These are phyloP conservation scores for Aspergillus incahuasiensis DNA, from an alignment of 495 filamentous ascomycete genomes.

Conservation along the genomic window DNA sequence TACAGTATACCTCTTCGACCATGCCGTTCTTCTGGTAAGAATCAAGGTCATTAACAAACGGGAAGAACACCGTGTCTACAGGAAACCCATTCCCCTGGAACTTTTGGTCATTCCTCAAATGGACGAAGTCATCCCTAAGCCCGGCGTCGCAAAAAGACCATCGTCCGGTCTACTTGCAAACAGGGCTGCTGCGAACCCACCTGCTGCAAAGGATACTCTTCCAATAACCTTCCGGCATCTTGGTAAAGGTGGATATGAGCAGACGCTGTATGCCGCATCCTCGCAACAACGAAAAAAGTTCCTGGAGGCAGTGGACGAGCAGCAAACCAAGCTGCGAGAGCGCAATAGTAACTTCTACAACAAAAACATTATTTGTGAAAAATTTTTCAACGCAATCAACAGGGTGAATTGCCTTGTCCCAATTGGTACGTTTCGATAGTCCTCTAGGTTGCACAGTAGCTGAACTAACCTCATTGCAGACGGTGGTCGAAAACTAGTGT, in stretches of 20 bases:
- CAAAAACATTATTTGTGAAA: constrained; percentile 75
- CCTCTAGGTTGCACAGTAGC: neutral
- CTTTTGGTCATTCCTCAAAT: constrained; percentile 91
- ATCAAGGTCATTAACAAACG: constrained; percentile 87
- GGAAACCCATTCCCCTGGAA: constrained; percentile 92
- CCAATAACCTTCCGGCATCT: constrained; percentile 98
- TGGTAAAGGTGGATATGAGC: constrained; percentile 92
- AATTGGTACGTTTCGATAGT: constrained; percentile 54
- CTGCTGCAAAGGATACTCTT: constrained; percentile 61
- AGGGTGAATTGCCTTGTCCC: constrained; percentile 91
- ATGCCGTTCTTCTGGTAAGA: constrained; percentile 84
- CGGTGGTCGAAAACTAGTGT: constrained; percentile 90
- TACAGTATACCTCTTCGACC: constrained; percentile 91
- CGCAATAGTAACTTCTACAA: constrained; percentile 88
- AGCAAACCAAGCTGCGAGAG: constrained; percentile 78
- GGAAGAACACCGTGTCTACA: constrained; percentile 91
- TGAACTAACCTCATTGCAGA: constrained; percentile 45
- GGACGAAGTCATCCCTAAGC: constrained; percentile 84
- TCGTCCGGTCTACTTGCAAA: constrained; percentile 84
- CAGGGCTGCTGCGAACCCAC: constrained; percentile 50
- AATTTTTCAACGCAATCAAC: constrained; percentile 77
- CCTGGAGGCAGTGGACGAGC: constrained; percentile 89
- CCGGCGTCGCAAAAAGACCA: constrained; percentile 77
- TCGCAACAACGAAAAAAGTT: constrained; percentile 83
- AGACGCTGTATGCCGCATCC: constrained; percentile 81